Evolutionary conservation across 2,329 filamentous ascomycete genomes (phyloP).

Genomic region (Pezicula radicicola): DNA sequence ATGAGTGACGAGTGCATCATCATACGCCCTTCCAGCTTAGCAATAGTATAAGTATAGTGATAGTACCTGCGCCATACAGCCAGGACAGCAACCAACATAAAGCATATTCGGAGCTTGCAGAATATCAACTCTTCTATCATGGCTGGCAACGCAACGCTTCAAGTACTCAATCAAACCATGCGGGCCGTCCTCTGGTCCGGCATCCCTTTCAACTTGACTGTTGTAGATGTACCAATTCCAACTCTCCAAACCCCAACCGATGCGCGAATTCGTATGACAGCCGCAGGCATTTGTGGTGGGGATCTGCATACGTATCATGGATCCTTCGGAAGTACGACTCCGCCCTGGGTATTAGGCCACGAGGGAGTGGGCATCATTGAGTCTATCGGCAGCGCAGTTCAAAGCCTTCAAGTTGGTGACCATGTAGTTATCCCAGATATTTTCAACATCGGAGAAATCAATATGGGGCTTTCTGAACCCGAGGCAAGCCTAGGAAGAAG

Average conservation of each 20-base stretch:
- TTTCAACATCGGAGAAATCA: constrained; percentile 25
- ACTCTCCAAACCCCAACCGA: constrained; percentile 24
- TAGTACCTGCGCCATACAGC: not conserved
- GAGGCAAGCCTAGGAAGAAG: constrained; percentile 47
- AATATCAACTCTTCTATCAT: not conserved
- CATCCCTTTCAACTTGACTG: constrained; percentile 2
- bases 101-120: not conserved
- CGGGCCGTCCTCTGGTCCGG: not conserved
- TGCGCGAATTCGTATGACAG: constrained; percentile 39
- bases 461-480: constrained; percentile 54
- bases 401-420: constrained; percentile 42
- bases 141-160: not conserved
- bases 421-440: constrained; percentile 47
- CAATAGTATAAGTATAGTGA: not conserved
- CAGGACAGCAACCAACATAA: not conserved
- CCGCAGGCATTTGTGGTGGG: constrained; percentile 47
- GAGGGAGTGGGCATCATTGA: constrained; percentile 47
- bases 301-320: constrained; percentile 50
- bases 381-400: constrained; percentile 38
- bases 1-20: not conserved
- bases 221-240: constrained; percentile 2
- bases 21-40: not conserved
- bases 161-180: not conserved
- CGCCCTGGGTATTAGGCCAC: constrained; percentile 38
- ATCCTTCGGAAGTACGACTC: constrained; percentile 23